These are phyloP conservation scores for Hymenotorrendiella dingleyae DNA, from an alignment of 2,329 filamentous ascomycete genomes.

Conservation along the genomic window DNA sequence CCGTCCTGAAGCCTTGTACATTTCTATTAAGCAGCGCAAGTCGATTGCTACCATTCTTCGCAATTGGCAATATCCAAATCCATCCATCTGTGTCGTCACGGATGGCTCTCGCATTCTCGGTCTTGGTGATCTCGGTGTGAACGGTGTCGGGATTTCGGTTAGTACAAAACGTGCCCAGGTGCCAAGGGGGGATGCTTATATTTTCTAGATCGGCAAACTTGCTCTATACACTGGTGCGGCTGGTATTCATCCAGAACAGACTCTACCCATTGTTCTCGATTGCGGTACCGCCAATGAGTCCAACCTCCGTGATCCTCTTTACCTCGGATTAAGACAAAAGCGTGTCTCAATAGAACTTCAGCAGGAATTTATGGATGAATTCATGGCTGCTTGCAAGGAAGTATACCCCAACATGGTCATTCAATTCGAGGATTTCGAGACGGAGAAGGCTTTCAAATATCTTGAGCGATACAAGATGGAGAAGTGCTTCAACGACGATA, in stretches of 20 bases:
- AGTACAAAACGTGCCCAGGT: conserved; percentile 31
- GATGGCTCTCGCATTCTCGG: conserved; percentile 91
- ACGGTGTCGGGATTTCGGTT: conserved; percentile 94
- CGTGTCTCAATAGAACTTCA: conserved; percentile 74
- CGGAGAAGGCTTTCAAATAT: conserved; percentile 83
- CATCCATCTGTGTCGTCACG: conserved; percentile 94
- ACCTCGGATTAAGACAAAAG: conserved; percentile 81
- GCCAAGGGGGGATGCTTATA: conserved; percentile 4
- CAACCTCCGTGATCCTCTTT: conserved; percentile 66
- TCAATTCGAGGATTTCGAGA: conserved; percentile 98
- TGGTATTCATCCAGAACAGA: conserved; percentile 87
- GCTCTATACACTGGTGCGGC: conserved; percentile 92
- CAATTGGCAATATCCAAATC: conserved; percentile 86
- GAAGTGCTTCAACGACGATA: conserved; percentile 98
- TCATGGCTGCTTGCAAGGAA: conserved; percentile 87
- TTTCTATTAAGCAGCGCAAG: conserved; percentile 90
- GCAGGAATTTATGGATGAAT: conserved; percentile 90
- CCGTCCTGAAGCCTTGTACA: conserved; percentile 89
- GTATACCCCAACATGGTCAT: conserved; percentile 63
- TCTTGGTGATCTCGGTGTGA: conserved; percentile 90
- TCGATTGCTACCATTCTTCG: conserved; percentile 81
- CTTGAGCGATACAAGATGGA: conserved; percentile 87
- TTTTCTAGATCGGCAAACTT: conserved; percentile 73
- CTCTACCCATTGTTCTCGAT: conserved; percentile 63
- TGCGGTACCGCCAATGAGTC: conserved; percentile 60